Base-by-base conservation (phyloP, 2,329 filamentous ascomycete genomes). In the Fusarium bulbicola region DNA sequence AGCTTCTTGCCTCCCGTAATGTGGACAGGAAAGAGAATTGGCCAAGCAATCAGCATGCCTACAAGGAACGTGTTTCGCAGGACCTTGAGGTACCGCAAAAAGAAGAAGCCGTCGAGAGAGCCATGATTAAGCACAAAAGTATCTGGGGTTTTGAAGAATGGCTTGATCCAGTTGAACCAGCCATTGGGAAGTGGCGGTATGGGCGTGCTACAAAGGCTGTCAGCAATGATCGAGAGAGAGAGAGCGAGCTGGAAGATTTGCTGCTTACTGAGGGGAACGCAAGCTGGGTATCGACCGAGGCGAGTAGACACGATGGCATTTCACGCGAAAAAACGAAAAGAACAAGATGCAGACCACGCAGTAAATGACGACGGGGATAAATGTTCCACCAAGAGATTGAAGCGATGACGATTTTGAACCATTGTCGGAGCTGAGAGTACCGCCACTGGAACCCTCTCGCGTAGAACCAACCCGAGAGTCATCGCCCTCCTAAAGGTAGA, bases 41-140 rank as follows among this genome's bases (percentile, higher is more conserved):
- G 95, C 91, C 93, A 97, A 24, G 94, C 95, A 66, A 98, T 91
- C 75, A 88, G 85, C 78, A 92, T 93, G 65, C 96, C 96, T 15
- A 95, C 92, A 50, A 98, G 89, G 82, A 92, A 95, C 74, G 97
- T 92, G 67, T 92, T 92, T 79, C 95, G 94, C 72, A 98, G 84
- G 79, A 95, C 78, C 52, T 83, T 84, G 62, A 85, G 77, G 61
- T 83, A 97, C 40, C 95, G 94, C 34, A 98, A 86, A 81, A 97
- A 94, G 58, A 98, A 90, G 82, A 95, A 98, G 37, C 93, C 93
- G 80, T 99, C 95, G 71, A 99, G 89, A 1, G 95, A 97, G 80
- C 95, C 94, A 84, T 97, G 94, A 78, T 96, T 93, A 28, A 98
- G 89, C 32, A 95, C 90, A 78, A 93, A 94, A 45, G 91, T 91